Percentiles rank a stretch among this genome's conserved stretches.
Evolutionary conservation across 148 eudicot genomes (phyloP).

Genomic region (Fagopyrum tataricum): DNA sequence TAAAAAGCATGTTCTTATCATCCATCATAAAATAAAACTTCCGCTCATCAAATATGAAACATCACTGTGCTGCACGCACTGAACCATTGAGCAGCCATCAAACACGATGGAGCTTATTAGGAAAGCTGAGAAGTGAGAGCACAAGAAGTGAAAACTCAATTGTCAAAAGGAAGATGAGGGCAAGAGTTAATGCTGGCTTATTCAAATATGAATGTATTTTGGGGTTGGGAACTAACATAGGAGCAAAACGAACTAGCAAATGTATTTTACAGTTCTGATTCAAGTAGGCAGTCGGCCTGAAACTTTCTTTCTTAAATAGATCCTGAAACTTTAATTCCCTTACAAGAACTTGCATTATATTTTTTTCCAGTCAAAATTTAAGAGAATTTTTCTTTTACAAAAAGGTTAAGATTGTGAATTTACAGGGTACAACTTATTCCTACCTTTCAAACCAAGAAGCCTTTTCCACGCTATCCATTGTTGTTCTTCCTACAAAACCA

Average conservation of each 20-base stretch:
- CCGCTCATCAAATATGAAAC: background rate
- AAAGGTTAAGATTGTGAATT: background rate
- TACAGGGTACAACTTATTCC: slow-evolving; percentile 20
- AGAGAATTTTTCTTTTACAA: background rate
- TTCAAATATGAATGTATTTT: background rate
- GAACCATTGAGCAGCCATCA: background rate
- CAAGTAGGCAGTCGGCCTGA: background rate
- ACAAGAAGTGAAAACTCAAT: background rate
- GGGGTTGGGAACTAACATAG: background rate
- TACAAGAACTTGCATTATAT: background rate
- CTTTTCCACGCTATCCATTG: slow-evolving; percentile 97
- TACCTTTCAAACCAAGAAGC: slow-evolving; percentile 82
- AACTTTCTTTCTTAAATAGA: background rate
- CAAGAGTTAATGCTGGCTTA: background rate
- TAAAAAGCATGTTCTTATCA: background rate
- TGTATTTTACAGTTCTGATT: background rate
- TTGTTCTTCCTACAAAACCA: slow-evolving; percentile 58
- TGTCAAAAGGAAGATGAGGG: background rate
- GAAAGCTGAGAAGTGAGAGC: background rate
- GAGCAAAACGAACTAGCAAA: background rate
- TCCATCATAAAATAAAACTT: background rate
- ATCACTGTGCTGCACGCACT: background rate
- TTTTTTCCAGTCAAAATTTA: background rate
- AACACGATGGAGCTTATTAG: background rate
- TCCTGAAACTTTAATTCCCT: background rate